Percentiles rank a stretch among this genome's conserved stretches.
Conservation (phyloP, 2,329 filamentous ascomycete genomes). For the Raffaelea ambrosiae region DNA sequence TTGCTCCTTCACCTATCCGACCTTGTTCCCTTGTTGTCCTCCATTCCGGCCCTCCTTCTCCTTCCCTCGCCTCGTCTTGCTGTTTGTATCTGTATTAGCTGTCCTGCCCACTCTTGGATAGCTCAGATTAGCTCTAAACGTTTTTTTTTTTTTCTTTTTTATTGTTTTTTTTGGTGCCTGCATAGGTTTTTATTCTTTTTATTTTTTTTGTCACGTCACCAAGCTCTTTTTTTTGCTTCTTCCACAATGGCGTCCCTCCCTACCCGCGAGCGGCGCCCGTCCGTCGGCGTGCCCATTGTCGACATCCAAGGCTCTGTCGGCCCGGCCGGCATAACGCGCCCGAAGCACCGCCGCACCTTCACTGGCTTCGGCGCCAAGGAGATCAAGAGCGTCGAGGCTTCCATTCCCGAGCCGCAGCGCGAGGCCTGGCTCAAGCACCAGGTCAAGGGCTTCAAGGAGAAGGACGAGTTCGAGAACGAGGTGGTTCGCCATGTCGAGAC, state of each 20-base stretch:
- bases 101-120: background rate
- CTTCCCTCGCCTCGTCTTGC: background rate
- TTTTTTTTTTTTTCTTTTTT: conserved; percentile 1
- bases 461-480: conserved; percentile 80
- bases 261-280: conserved; percentile 69
- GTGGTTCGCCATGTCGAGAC: conserved; percentile 94
- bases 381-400: conserved; percentile 84
- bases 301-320: conserved; percentile 80
- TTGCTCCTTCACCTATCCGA: too few species aligned
- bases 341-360: conserved; percentile 95
- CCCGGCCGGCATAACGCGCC: conserved; percentile 75
- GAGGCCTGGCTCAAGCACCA: conserved; percentile 64
- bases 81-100: background rate
- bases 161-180: background rate
- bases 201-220: background rate
- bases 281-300: conserved; percentile 71
- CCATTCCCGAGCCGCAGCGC: conserved; percentile 81
- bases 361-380: conserved; percentile 87
- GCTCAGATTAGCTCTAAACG: background rate
- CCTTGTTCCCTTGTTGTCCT: background rate
- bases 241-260: conserved; percentile 25
- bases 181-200: background rate
- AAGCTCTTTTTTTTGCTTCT: background rate
- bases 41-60: background rate
- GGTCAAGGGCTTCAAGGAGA: conserved; percentile 61